These are phyloP conservation scores for Lithohypha guttulata DNA, from an alignment of 2,329 filamentous ascomycete species.

Conservation along the genomic window DNA sequence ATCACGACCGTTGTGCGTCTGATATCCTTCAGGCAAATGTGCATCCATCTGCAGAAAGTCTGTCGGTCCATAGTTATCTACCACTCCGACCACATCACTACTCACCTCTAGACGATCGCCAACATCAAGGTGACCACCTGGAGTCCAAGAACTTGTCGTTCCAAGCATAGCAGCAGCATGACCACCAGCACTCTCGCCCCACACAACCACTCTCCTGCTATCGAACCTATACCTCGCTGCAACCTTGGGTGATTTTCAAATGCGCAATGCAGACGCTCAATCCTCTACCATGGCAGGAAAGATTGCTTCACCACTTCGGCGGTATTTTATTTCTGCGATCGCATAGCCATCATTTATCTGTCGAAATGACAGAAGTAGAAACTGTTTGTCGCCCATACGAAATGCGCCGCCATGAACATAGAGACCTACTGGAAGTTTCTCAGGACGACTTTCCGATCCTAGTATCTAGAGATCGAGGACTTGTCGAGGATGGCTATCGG, in stretches of 20 bases:
- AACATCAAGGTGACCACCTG: constrained; percentile 9
- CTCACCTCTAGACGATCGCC: constrained; percentile 9
- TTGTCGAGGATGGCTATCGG: constrained; percentile 5
- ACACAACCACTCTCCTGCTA: constrained; percentile 7
- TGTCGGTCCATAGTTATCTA: constrained; percentile 9
- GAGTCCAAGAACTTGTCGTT: neutral
- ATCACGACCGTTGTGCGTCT: constrained; percentile 5
- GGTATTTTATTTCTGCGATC: constrained; percentile 12
- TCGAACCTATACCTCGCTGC: constrained; percentile 7
- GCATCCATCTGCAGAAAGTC: constrained; percentile 12
- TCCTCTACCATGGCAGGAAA: constrained; percentile 12
- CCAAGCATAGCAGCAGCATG: constrained; percentile 10
- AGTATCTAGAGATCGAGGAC: constrained; percentile 13
- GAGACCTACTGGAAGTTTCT: constrained; percentile 10
- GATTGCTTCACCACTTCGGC: constrained; percentile 10
- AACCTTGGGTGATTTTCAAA: constrained; percentile 8
- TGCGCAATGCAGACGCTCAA: constrained; percentile 12
- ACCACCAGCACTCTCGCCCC: constrained; percentile 12
- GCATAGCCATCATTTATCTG: constrained; percentile 8
- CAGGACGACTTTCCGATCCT: neutral
- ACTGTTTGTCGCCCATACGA: constrained; percentile 8
- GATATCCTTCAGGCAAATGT: constrained; percentile 4
- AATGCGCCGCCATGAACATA: constrained; percentile 13
- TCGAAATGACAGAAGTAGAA: constrained; percentile 4
- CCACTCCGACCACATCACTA: constrained; percentile 8